Percentiles rank a stretch among this genome's conserved stretches.
Evolutionary conservation across 345 rosid species (phyloP).

Genomic region (Populus simonii): DNA sequence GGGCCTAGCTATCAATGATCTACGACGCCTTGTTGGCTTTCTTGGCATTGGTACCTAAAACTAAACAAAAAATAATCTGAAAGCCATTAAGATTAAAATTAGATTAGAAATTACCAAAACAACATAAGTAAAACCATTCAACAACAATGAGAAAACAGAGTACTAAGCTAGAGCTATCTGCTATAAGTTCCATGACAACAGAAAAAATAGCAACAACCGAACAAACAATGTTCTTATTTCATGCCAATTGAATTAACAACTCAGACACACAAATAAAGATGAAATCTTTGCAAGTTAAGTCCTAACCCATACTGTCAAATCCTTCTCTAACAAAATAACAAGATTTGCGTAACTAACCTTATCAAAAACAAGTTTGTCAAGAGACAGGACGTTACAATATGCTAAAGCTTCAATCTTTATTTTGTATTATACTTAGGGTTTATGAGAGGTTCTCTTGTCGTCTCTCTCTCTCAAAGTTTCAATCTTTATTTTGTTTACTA

Average conservation of each 20-base stretch:
- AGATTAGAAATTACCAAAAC: neutral
- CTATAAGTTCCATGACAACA: neutral
- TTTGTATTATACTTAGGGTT: neutral
- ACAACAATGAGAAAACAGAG: neutral
- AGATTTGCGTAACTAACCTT: neutral
- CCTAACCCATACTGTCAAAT: neutral
- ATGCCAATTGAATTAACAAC: neutral
- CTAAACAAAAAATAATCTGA: neutral
- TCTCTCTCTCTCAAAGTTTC: neutral
- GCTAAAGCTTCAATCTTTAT: neutral
- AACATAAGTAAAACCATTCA: neutral
- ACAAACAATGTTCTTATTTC: neutral
- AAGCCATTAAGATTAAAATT: neutral
- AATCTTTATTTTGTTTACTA: neutral
- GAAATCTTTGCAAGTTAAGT: neutral
- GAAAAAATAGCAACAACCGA: neutral
- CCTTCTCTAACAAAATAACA: neutral
- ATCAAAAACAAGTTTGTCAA: neutral
- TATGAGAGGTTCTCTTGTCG: neutral
- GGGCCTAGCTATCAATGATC: conserved; percentile 37
- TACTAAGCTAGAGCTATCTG: neutral
- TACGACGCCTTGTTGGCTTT: conserved; percentile 35
- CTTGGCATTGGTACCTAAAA: conserved; percentile 9
- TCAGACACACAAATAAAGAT: neutral
- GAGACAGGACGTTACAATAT: neutral